phyloP scores from a whole-genome alignment of 176 grass and related monocot species.

The Zea mays region DNA sequence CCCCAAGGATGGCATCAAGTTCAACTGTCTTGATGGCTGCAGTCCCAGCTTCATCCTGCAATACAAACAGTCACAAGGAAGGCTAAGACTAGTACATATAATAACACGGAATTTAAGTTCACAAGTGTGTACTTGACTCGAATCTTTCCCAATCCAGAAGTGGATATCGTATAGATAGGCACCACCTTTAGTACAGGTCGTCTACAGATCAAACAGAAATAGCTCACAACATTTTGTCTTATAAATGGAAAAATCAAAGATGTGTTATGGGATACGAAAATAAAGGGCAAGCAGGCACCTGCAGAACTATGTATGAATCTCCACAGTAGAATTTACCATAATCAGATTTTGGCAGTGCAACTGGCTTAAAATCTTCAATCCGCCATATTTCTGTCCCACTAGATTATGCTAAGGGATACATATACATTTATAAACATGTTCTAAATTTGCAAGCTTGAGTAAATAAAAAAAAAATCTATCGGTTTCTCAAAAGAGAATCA shows the following conservation, averaged over 20 bases:
- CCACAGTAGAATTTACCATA: slow-evolving; percentile 97
- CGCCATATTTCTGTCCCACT: slow-evolving; percentile 97
- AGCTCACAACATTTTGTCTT: background rate
- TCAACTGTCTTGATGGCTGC: slow-evolving; percentile 96
- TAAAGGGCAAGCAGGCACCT: slow-evolving; percentile 56
- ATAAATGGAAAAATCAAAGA: slow-evolving; percentile 7
- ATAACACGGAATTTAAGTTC: background rate
- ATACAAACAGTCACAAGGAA: slow-evolving; percentile 35
- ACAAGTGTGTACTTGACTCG: slow-evolving; percentile 60
- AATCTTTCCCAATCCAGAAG: slow-evolving; percentile 95
- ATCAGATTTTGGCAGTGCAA: slow-evolving; percentile 74
- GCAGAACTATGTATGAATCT: slow-evolving; percentile 96
- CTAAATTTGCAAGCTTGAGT: slow-evolving; percentile 6
- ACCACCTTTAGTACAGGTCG: slow-evolving; percentile 63
- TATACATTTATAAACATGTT: background rate
- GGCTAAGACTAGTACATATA: slow-evolving; percentile 5
- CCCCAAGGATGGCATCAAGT: slow-evolving; percentile 89
- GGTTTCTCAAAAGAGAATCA: background rate
- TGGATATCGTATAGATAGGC: slow-evolving; percentile 76
- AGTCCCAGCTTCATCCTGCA: slow-evolving; percentile 96
- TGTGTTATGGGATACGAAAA: slow-evolving; percentile 10
- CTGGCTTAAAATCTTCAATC: slow-evolving; percentile 95
- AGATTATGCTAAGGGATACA: slow-evolving; percentile 30
- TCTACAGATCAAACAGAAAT: slow-evolving; percentile 44
- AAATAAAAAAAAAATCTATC: slow-evolving; percentile 11